Evolutionary conservation across 2,329 filamentous ascomycete genomes (phyloP).

Genomic region (Fusarium decemcellulare): DNA sequence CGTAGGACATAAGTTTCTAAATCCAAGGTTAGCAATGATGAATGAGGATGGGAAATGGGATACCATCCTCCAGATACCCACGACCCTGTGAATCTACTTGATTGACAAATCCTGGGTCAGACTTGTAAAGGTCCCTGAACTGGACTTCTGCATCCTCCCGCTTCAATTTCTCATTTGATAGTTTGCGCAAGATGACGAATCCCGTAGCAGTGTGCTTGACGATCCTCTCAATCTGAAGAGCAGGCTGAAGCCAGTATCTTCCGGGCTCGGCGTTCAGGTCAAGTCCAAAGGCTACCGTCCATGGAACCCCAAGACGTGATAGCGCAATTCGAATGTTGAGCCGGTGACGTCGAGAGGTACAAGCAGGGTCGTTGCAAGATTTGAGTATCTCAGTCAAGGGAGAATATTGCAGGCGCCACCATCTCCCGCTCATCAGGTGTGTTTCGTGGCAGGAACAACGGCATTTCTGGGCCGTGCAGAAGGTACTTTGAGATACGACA

Average conservation of each 20-base stretch:
- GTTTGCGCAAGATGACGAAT: background rate
- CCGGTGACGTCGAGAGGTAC: background rate
- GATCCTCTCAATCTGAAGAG: slow-evolving; percentile 2
- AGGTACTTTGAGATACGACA: no score
- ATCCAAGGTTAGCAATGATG: background rate
- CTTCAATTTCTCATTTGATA: accelerated
- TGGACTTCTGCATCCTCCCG: background rate
- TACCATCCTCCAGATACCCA: slow-evolving; percentile 18
- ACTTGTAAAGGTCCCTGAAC: background rate
- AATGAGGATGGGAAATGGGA: accelerated
- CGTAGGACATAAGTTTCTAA: background rate
- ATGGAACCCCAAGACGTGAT: background rate
- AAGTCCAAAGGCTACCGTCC: background rate
- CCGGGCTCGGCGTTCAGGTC: slow-evolving; percentile 1
- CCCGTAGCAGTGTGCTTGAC: slow-evolving; percentile 3
- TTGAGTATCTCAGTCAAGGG: background rate
- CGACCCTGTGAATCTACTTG: background rate
- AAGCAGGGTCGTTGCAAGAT: background rate
- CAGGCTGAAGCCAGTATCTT: slow-evolving; percentile 7
- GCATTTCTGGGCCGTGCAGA: background rate
- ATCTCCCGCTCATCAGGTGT: background rate
- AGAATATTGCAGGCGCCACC: slow-evolving; percentile 17
- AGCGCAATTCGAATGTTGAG: background rate
- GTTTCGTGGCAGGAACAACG: slow-evolving; percentile 15
- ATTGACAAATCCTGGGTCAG: slow-evolving; percentile 2